These are phyloP conservation scores for Actinomortierella wolfii DNA, from an alignment of 371 early-diverging fungal genomes.

Conservation along the genomic window DNA sequence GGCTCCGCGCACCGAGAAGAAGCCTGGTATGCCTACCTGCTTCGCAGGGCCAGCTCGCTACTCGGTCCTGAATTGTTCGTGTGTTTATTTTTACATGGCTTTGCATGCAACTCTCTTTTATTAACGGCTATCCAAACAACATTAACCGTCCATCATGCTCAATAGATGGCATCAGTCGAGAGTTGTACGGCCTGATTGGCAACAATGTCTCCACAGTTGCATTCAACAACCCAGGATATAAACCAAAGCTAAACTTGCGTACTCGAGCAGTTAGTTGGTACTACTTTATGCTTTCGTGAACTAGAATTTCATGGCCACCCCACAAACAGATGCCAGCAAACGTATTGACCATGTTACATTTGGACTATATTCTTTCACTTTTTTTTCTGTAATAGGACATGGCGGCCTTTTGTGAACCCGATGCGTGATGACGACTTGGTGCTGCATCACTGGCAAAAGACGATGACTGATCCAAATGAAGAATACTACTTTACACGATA, in stretches of 20 bases:
- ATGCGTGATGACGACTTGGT: conserved; percentile 75
- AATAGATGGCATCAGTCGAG: conserved; percentile 70
- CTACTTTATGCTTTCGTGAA: neutral
- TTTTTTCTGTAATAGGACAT: conserved; percentile 54
- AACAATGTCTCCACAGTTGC: conserved; percentile 68
- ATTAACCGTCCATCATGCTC: too few species aligned
- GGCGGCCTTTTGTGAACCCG: conserved; percentile 77
- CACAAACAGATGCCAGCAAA: conserved; percentile 1
- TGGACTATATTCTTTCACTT: conserved; percentile 2
- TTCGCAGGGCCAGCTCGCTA: neutral
- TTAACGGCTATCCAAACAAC: neutral
- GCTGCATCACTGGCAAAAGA: conserved; percentile 81
- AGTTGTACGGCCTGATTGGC: conserved; percentile 71
- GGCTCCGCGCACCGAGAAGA: conserved; percentile 50
- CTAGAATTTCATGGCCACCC: too few species aligned
- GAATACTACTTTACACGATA: conserved; percentile 71
- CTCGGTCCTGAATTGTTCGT: neutral
- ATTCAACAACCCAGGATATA: conserved; percentile 67
- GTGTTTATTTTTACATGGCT: too few species aligned
- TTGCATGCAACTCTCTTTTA: too few species aligned
- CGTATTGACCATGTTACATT: neutral
- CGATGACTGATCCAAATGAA: conserved; percentile 53
- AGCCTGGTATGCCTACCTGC: conserved; percentile 55
- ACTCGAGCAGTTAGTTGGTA: conserved; percentile 68
- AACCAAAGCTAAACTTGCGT: conserved; percentile 71